Evolutionary conservation across 225 moss, liverwort and hornwort species (phyloP), one percentile per base, ranked within the genome.

Genomic region (Neckera pumila): DNA sequence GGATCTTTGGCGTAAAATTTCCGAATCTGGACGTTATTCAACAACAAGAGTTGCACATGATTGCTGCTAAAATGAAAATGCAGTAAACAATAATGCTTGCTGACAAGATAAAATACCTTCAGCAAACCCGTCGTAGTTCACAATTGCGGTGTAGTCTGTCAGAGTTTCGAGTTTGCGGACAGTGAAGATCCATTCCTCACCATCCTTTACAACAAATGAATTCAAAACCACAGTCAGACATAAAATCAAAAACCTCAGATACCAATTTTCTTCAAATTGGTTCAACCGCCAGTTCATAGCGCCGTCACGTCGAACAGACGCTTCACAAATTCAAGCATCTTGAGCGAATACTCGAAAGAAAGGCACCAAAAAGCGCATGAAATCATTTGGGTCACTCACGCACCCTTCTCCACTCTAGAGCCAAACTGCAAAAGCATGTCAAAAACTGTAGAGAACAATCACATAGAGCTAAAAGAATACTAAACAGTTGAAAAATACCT

Each of bases 61-160:
- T 70, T 58, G 58, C 58, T 69, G 56, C 45, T 43, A 45, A 26
- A 80, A 19, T 33, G 58, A 43, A 56, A 66, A 75, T 47, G 25
- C 9, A 47, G 14, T 45, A 26, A 81, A 62, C 54, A 65, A 62
- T 25, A 64, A 60, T 57, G 72, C 63, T 61, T 56, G 57, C 25
- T 79, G 74, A 10, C n/a, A 40, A 63, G 30, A 81, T 90, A 83
- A 11, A 30, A 56, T 76, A 97, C 98, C 98, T 93, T 99, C 99
- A 67, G 99, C 94, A 77, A 99, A 99, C 31, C 97, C 99, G 57
- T 99, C 99, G 83, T 99, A 99, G 83, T 99, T 99, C 31, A 99
- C 99, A 56, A 94, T 92, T 49, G 95, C 91, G 13, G 96, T 97
- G 76, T 77, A 87, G 72, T 89, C 90, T n/a, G 99, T 96, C 33